phyloP scores from a whole-genome alignment of 192 early-diverging fungal genomes.

The Coemansia sp. region DNA sequence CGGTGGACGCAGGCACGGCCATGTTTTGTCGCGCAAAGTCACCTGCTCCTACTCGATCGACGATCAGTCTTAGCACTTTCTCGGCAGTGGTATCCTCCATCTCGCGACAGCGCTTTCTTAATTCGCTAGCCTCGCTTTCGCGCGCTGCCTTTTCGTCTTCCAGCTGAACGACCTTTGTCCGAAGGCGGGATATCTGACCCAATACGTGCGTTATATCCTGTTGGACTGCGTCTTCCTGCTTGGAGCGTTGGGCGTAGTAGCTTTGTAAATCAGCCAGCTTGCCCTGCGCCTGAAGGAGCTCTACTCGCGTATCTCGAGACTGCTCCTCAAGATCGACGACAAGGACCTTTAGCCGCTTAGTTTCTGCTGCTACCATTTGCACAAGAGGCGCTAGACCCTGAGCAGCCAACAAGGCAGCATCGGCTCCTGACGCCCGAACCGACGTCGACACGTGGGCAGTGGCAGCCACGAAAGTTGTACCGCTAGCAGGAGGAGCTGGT shows the following conservation, averaged over 20 bases:
- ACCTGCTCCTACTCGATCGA: conserved; percentile 37
- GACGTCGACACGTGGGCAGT: neutral
- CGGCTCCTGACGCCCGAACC: conserved; percentile 15
- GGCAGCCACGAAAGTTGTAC: neutral
- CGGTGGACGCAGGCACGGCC: neutral
- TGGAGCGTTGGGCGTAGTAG: conserved; percentile 30
- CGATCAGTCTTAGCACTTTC: conserved; percentile 44
- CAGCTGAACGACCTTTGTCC: conserved; percentile 28
- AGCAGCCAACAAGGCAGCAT: conserved; percentile 27
- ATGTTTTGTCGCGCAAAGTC: conserved; percentile 23
- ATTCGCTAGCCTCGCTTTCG: conserved; percentile 27
- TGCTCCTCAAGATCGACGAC: conserved; percentile 34
- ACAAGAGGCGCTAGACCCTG: conserved; percentile 26
- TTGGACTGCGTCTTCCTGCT: conserved; percentile 44
- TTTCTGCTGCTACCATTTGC: conserved; percentile 29
- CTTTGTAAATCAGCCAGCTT: conserved; percentile 26
- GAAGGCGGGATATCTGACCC: conserved; percentile 43
- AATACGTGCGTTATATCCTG: conserved; percentile 52
- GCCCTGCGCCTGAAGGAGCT: conserved; percentile 34
- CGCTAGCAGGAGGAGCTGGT: neutral
- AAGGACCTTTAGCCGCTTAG: conserved; percentile 17
- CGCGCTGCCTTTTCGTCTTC: conserved; percentile 29
- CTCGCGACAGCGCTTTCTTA: conserved; percentile 35
- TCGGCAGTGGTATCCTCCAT: conserved; percentile 28
- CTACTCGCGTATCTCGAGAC: conserved; percentile 27